phyloP scores from a whole-genome alignment of 139 green algal species.

The Protoeuglena noctilucae region DNA sequence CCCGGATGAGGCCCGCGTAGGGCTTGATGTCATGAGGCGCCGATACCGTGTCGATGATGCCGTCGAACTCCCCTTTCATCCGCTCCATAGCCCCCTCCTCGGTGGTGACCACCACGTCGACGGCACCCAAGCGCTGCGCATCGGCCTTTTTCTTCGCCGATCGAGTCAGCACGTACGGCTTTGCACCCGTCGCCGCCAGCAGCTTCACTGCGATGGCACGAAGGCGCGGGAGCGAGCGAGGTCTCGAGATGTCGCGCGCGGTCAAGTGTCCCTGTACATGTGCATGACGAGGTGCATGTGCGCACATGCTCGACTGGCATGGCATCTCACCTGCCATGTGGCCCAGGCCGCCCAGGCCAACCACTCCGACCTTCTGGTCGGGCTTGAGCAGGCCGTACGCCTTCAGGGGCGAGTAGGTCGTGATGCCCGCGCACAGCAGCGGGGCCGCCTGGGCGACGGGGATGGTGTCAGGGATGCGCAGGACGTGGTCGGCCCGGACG shows the following conservation, averaged over 20 bases:
- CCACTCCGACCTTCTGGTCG: slow-evolving; percentile 47
- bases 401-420: slow-evolving; percentile 37
- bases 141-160: too few species aligned
- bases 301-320: too few species aligned
- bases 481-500: slow-evolving; percentile 23
- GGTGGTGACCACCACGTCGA: not conserved
- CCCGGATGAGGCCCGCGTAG: slow-evolving; percentile 28
- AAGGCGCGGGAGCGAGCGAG: too few species aligned
- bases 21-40: slow-evolving; percentile 37
- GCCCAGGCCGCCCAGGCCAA: slow-evolving; percentile 51
- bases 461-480: slow-evolving; percentile 41
- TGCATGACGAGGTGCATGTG: too few species aligned
- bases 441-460: slow-evolving; percentile 35
- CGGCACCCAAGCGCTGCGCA: too few species aligned
- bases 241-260: too few species aligned
- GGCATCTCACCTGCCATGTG: too few species aligned
- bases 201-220: too few species aligned
- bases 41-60: slow-evolving; percentile 72
- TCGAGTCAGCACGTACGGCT: too few species aligned
- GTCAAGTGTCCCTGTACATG: too few species aligned
- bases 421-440: slow-evolving; percentile 70
- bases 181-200: too few species aligned
- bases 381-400: slow-evolving; percentile 55
- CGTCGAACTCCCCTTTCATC: slow-evolving; percentile 33
- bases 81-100: slow-evolving; percentile 7